A percentile compares a stretch with the other conserved stretches of the same genome.
phyloP scores from a whole-genome alignment of 345 rosid species.

The Camelina laxa region DNA sequence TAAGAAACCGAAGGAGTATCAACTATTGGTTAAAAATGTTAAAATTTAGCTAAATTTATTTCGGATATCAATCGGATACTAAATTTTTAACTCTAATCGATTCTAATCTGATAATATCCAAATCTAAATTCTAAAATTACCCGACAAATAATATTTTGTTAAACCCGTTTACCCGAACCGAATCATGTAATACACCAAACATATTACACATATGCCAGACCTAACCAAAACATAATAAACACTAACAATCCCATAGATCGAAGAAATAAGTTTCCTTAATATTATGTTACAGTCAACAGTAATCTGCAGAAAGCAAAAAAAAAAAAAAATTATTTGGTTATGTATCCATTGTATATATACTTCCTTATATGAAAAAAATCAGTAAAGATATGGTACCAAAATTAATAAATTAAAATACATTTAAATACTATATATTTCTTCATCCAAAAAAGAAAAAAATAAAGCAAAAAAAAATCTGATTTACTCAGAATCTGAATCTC shows the following conservation, averaged over 20 bases:
- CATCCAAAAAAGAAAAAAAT: constrained; percentile 1
- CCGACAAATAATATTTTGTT: too few relatives aligned
- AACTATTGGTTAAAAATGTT: too few relatives aligned
- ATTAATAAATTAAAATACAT: neutral
- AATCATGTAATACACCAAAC: too few relatives aligned
- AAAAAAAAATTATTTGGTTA: neutral
- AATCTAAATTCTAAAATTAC: too few relatives aligned
- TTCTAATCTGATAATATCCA: too few relatives aligned
- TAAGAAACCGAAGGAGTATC: too few relatives aligned
- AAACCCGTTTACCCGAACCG: too few relatives aligned
- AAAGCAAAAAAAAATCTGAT: neutral
- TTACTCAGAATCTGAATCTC: constrained; percentile 8
- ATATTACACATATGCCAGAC: too few relatives aligned
- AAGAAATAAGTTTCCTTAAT: constrained; percentile 14
- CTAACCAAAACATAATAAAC: neutral
- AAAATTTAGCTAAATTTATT: too few relatives aligned
- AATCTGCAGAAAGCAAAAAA: neutral
- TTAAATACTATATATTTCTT: neutral
- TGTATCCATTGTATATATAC: constrained; percentile 7
- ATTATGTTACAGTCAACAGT: constrained; percentile 7
- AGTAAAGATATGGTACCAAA: constrained; percentile 24
- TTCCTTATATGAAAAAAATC: constrained; percentile 10
- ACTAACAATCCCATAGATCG: neutral
- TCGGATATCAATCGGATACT: too few relatives aligned
- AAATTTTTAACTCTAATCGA: too few relatives aligned